These are phyloP conservation scores for Pelargonium myrrhifolium DNA, from an alignment of 441 rosid species.

Conservation along the genomic window DNA sequence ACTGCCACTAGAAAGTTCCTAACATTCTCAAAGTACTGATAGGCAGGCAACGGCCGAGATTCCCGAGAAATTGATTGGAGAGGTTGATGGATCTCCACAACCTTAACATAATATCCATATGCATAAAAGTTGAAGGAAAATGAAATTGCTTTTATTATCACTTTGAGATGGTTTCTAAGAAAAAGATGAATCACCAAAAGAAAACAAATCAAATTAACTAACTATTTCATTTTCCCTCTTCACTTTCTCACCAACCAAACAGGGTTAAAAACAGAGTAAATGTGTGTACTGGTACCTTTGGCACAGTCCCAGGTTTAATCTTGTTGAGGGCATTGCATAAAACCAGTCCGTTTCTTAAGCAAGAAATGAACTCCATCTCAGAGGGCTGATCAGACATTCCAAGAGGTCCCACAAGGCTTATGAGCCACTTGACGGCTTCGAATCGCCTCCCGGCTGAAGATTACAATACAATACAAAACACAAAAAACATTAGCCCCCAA, in stretches of 20 bases:
- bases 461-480: background rate
- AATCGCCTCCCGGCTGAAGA: conserved; percentile 59
- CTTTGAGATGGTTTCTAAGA: background rate
- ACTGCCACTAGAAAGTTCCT: conserved; percentile 76
- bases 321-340: conserved; percentile 75
- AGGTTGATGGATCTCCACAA: conserved; percentile 57
- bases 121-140: background rate
- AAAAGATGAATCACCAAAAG: background rate
- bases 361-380: conserved; percentile 73
- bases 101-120: conserved; percentile 29
- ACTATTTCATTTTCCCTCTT: background rate
- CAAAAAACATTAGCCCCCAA: background rate
- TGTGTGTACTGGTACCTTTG: conserved; percentile 50
- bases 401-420: conserved; percentile 54
- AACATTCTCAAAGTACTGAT: conserved; percentile 87
- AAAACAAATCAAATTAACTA: background rate
- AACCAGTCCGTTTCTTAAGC: conserved; percentile 75
- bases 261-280: background rate
- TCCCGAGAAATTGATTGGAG: conserved; percentile 45
- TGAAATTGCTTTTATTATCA: background rate
- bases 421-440: conserved; percentile 74
- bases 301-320: conserved; percentile 69
- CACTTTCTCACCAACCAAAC: background rate
- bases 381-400: conserved; percentile 51
- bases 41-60: conserved; percentile 65